Evolutionary conservation across 1,284 basidiomycete species (phyloP), one percentile per base, ranked within the genome.

Genomic region (Ustilago bromivora): DNA sequence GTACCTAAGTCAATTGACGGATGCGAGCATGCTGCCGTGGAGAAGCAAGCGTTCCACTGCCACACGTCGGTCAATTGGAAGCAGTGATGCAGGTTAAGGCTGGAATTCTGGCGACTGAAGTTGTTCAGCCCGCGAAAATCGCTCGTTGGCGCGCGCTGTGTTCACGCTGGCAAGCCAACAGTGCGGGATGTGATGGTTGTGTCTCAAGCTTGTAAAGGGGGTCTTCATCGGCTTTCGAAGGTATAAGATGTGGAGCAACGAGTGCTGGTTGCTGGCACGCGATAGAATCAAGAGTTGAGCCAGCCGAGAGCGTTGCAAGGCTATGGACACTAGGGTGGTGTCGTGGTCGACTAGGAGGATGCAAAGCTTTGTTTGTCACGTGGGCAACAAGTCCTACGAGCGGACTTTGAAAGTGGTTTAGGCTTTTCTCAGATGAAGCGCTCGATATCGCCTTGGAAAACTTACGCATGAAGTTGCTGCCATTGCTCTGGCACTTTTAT

Each of bases 391-490:
- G n/a, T 49, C 19, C 9, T 9, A 49, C 10, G 15, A 49, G 46
- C 46, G 46, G 46, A 49, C 46, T 49, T 49, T 1, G 46, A 49
- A 49, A 49, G 12, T 46, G 36, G 36, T 46, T 46, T 46, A 46
- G n/a, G 15, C 23, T 46, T 46, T 19, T 10, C 12, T 46, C 41
- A 4, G 12, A 46, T 46, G n/a, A 15, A 46, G 41, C 41, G 41
- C n/a, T 15, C 7, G 4, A 40, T 28, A 40, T 40, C 38, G 38
- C 23, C 23, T 28, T 28, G 23, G 23, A 28, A 28, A 28, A 28
- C 23, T 3, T 28, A 28, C 23, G 23, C 23, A 3, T 28, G 23
- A 28, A 38, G 36, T 38, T 38, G 36, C 36, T 38, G 36, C 13
- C 36, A 13, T 38, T 13, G 36, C 10, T 38, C 36, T 38, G 36